Evolutionary conservation across 2,329 filamentous ascomycete genomes (phyloP).

Genomic region (Diaporthe ilicicola): DNA sequence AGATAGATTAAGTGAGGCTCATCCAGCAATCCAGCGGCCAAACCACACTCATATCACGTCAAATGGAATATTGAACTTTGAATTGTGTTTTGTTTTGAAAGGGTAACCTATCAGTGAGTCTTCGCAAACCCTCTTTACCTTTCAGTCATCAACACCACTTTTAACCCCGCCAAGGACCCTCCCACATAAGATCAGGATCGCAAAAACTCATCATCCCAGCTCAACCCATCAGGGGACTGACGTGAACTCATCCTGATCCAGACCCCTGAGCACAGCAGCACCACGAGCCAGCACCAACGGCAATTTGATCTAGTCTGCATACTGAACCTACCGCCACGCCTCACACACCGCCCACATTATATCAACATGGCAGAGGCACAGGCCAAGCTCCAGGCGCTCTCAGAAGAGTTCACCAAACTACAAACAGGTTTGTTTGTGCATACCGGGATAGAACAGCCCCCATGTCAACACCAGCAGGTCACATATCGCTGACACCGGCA

Average conservation of each 20-base stretch:
- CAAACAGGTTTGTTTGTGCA: slow-evolving; percentile 74
- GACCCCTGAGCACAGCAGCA: slow-evolving; percentile 7
- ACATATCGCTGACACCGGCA: not conserved
- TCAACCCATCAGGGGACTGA: not conserved
- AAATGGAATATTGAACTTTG: not conserved
- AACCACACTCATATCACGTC: not conserved
- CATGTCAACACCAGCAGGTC: not conserved
- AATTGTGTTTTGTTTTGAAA: not conserved
- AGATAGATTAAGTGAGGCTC: no score
- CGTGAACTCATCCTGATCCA: not conserved
- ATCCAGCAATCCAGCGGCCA: not conserved
- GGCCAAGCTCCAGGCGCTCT: slow-evolving; percentile 80
- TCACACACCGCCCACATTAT: not conserved
- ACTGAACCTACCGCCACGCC: not conserved
- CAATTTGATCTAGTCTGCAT: not conserved
- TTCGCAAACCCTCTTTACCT: not conserved
- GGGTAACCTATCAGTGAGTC: not conserved
- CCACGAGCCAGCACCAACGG: not conserved
- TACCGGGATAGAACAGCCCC: not conserved
- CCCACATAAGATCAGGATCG: not conserved
- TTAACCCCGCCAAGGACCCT: not conserved
- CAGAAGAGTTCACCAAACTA: slow-evolving; percentile 86
- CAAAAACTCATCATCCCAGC: slow-evolving; percentile 8
- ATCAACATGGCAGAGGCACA: slow-evolving; percentile 75
- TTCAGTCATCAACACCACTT: not conserved